Evolutionary conservation across 345 rosid genomes (phyloP).

Genomic region (Dipteronia sinensis): DNA sequence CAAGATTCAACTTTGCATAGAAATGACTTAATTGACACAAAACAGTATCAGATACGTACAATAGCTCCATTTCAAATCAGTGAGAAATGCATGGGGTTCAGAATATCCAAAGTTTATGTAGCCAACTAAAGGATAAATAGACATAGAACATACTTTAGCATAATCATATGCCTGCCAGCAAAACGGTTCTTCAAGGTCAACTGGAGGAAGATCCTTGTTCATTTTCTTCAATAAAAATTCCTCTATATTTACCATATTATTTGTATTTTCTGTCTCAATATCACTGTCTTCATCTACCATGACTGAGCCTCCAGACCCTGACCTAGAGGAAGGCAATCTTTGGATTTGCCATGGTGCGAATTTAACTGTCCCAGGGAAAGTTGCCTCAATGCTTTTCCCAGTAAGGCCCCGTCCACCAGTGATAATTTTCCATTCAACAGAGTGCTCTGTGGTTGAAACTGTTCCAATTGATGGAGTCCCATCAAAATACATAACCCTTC

Average conservation of each 20-base stretch:
- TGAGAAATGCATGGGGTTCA: constrained; percentile 10
- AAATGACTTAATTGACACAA: neutral
- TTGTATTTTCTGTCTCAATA: constrained; percentile 54
- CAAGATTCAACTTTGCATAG: neutral
- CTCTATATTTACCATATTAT: constrained; percentile 71
- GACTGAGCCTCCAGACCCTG: constrained; percentile 33
- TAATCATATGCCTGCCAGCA: constrained; percentile 94
- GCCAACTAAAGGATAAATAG: constrained; percentile 15
- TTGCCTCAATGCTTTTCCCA: constrained; percentile 81
- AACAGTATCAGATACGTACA: neutral
- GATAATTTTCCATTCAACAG: constrained; percentile 87
- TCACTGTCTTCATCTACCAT: constrained; percentile 80
- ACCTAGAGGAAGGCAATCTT: constrained; percentile 38
- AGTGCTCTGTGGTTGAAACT: constrained; percentile 76
- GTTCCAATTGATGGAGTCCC: constrained; percentile 90
- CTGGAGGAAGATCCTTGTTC: constrained; percentile 81
- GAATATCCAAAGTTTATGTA: constrained; percentile 1
- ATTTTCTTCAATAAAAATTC: constrained; percentile 83
- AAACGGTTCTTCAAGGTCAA: constrained; percentile 90
- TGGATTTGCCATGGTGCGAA: constrained; percentile 79
- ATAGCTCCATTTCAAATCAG: neutral
- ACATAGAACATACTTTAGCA: constrained; percentile 63
- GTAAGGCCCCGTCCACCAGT: constrained; percentile 74
- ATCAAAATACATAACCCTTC: constrained; percentile 73
- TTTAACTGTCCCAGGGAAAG: constrained; percentile 88